phyloP scores from a whole-genome alignment of 352 stramenopile species.

The Aphanomyces invadans region DNA sequence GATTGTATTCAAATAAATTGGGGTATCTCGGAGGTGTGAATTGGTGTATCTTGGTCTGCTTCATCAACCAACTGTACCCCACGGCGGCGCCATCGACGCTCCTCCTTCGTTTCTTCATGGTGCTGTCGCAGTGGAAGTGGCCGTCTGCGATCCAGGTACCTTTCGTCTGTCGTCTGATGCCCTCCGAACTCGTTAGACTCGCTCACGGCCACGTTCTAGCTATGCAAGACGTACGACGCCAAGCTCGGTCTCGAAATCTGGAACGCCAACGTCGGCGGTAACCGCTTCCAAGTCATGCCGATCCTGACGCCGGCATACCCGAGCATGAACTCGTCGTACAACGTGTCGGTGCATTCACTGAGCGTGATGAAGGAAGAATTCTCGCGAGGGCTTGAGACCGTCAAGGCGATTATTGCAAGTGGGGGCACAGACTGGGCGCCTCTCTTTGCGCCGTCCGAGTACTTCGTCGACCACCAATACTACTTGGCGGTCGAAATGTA shows the following conservation, averaged over 20 bases:
- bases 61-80: slow-evolving; percentile 90
- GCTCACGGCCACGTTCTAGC: too few species aligned
- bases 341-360: slow-evolving; percentile 93
- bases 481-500: slow-evolving; percentile 90
- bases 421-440: slow-evolving; percentile 68
- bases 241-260: slow-evolving; percentile 83
- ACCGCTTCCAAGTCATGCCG: slow-evolving; percentile 95
- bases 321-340: slow-evolving; percentile 99
- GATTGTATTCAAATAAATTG: slow-evolving; percentile 99
- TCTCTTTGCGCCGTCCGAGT: slow-evolving; percentile 77
- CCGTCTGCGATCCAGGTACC: slow-evolving; percentile 83
- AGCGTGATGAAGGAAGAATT: slow-evolving; percentile 93
- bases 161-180: too few species aligned
- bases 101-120: slow-evolving; percentile 86
- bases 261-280: slow-evolving; percentile 81
- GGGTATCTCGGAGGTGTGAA: slow-evolving; percentile 99
- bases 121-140: slow-evolving; percentile 87
- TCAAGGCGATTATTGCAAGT: slow-evolving; percentile 79
- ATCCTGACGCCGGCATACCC: slow-evolving; percentile 99
- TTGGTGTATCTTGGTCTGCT: slow-evolving; percentile 97
- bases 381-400: slow-evolving; percentile 61
- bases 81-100: slow-evolving; percentile 77
- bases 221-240: slow-evolving; percentile 81
- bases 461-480: slow-evolving; percentile 85
- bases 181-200: too few species aligned